Conservation (phyloP, 371 early-diverging fungal species). For the Dinochytrium kinnereticum region DNA sequence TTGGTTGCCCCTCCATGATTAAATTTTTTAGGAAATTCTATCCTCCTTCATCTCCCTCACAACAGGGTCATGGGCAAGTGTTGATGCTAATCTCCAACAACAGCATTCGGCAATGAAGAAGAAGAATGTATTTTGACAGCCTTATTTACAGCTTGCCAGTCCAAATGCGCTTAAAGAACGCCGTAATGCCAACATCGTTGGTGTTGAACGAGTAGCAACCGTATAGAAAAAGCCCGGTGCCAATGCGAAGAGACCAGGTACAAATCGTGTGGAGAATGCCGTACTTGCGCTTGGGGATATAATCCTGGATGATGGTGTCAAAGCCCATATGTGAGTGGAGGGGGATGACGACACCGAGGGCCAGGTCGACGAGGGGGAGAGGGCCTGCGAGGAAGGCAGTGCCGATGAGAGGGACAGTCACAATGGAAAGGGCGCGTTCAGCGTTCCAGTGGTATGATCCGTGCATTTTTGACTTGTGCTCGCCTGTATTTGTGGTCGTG, state of each 20-base stretch:
- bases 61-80: too few species aligned
- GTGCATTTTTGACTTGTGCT: conserved; percentile 48
- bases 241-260: conserved; percentile 65
- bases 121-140: background rate
- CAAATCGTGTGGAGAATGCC: conserved; percentile 63
- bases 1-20: too few species aligned
- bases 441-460: conserved; percentile 92
- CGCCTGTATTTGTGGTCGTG: too few species aligned
- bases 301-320: conserved; percentile 71
- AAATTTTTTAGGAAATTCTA: too few species aligned
- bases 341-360: conserved; percentile 87
- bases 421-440: conserved; percentile 80
- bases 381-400: conserved; percentile 79
- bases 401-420: conserved; percentile 78
- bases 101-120: background rate
- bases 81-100: too few species aligned
- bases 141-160: conserved; percentile 49
- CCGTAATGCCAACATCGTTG: conserved; percentile 91
- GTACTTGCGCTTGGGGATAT: conserved; percentile 76
- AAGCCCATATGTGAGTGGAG: conserved; percentile 89
- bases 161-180: conserved; percentile 83
- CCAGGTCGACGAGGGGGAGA: conserved; percentile 83
- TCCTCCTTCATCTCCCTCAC: too few species aligned
- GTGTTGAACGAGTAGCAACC: conserved; percentile 95
- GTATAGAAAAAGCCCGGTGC: conserved; percentile 75